Evolutionary conservation across 2,329 filamentous ascomycete genomes (phyloP).

Genomic region (Fusarium caatingaense): DNA sequence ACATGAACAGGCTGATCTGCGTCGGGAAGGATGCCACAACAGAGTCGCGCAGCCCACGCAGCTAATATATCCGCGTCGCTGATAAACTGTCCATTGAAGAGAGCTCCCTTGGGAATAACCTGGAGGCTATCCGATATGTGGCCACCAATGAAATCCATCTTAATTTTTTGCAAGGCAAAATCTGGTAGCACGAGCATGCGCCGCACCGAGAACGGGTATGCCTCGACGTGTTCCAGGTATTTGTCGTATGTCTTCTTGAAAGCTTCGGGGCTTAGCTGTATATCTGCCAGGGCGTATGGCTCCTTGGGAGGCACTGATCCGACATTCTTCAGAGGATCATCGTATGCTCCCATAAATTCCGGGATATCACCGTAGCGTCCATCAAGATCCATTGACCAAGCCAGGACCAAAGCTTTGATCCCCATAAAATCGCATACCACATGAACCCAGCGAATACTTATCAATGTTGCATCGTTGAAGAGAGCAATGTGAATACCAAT

Average conservation of each 20-base stretch:
- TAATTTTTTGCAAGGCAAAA: neutral
- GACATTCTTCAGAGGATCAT: neutral
- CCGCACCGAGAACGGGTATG: neutral
- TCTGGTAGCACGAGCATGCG: conserved; percentile 9
- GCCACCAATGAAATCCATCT: neutral
- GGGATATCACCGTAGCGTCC: conserved; percentile 1
- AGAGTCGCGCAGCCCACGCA: conserved; percentile 5
- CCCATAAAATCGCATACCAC: conserved; percentile 10
- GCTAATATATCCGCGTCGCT: conserved; percentile 9
- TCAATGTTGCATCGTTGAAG: neutral
- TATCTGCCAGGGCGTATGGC: neutral
- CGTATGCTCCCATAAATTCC: conserved; percentile 2
- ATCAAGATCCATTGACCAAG: conserved; percentile 5
- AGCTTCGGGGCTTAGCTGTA: neutral
- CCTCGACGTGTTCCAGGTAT: conserved; percentile 2
- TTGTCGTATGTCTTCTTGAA: conserved; percentile 6
- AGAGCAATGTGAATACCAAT: conserved; percentile 8
- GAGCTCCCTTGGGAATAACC: conserved; percentile 1
- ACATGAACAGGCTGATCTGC: conserved; percentile 1
- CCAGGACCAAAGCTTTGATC: conserved; percentile 1
- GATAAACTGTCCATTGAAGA: neutral
- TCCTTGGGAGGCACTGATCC: neutral
- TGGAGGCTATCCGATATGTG: neutral
- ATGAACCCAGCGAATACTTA: conserved; percentile 7
- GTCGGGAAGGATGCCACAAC: conserved; percentile 5